phyloP scores from a whole-genome alignment of 495 filamentous ascomycete species.

The Melanomma pulvis-pyrius region DNA sequence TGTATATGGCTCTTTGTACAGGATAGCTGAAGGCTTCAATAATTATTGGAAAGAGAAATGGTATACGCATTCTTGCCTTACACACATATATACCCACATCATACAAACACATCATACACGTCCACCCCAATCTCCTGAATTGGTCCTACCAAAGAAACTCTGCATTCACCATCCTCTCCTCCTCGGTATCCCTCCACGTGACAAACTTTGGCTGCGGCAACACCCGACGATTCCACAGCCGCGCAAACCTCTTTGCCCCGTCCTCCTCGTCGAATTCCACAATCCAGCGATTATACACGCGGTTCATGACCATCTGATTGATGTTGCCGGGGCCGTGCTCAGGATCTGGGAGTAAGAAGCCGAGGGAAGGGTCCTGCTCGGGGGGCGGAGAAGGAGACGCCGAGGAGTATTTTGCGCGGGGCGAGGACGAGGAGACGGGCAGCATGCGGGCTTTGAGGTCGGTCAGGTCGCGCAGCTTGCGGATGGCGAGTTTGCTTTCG shows the following conservation, averaged over 20 bases:
- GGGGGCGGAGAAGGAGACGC: neutral
- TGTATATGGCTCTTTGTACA: no score
- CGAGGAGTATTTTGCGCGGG: no score
- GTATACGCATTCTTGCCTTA: neutral
- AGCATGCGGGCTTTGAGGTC: constrained; percentile 1
- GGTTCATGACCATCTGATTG: constrained; percentile 27
- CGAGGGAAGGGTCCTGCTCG: neutral
- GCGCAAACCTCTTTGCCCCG: constrained; percentile 41
- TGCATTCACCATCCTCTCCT: constrained; percentile 23
- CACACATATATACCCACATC: constrained; percentile 1
- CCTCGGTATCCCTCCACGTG: constrained; percentile 29
- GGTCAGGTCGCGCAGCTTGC: constrained; percentile 17
- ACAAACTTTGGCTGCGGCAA: constrained; percentile 13
- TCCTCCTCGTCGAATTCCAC: constrained; percentile 40
- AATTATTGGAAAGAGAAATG: no score
- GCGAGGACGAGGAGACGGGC: neutral
- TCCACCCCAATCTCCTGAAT: no score
- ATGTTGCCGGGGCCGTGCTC: neutral
- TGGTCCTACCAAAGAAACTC: constrained; percentile 38
- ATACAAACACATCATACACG: neutral
- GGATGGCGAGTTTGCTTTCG: neutral
- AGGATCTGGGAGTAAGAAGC: neutral
- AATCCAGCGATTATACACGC: constrained; percentile 38
- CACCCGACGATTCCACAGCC: constrained; percentile 39
- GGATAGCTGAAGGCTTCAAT: no score